These are phyloP conservation scores for Phoenix roebelenii DNA, from an alignment of 176 grass and related monocot species.

Conservation along the genomic window DNA sequence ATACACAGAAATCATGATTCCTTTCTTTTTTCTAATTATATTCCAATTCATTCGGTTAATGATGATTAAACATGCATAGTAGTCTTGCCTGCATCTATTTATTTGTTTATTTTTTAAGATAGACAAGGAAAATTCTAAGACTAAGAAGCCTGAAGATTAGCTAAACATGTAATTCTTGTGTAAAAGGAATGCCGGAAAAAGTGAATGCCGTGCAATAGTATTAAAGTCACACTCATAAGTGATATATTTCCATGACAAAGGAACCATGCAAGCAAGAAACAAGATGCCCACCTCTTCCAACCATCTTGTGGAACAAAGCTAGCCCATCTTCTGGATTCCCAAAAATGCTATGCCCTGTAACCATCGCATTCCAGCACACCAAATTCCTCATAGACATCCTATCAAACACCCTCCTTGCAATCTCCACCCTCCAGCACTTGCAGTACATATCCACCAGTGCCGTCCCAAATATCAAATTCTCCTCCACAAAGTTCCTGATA, in stretches of 20 bases:
- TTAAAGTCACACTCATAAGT: too few relatives aligned
- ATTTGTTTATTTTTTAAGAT: too few relatives aligned
- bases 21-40: too few relatives aligned
- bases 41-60: too few relatives aligned
- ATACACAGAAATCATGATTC: too few relatives aligned
- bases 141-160: too few relatives aligned
- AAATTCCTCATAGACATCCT: conserved; percentile 22
- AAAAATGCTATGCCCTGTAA: conserved; percentile 46
- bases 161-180: too few relatives aligned
- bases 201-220: too few relatives aligned
- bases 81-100: too few relatives aligned
- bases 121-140: too few relatives aligned
- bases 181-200: too few relatives aligned
- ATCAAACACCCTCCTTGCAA: conserved; percentile 47
- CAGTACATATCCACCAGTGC: conserved; percentile 49
- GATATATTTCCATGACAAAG: not conserved
- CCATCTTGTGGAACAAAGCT: conserved; percentile 39
- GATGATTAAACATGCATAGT: too few relatives aligned
- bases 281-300: conserved; percentile 28
- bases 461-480: conserved; percentile 48
- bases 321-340: conserved; percentile 44
- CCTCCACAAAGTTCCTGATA: conserved; percentile 32
- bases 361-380: conserved; percentile 61
- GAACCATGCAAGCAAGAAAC: not conserved
- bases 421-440: conserved; percentile 25